These are phyloP conservation scores for Daldinia eschscholtzii DNA, from an alignment of 2,329 filamentous ascomycete species.

Conservation along the genomic window DNA sequence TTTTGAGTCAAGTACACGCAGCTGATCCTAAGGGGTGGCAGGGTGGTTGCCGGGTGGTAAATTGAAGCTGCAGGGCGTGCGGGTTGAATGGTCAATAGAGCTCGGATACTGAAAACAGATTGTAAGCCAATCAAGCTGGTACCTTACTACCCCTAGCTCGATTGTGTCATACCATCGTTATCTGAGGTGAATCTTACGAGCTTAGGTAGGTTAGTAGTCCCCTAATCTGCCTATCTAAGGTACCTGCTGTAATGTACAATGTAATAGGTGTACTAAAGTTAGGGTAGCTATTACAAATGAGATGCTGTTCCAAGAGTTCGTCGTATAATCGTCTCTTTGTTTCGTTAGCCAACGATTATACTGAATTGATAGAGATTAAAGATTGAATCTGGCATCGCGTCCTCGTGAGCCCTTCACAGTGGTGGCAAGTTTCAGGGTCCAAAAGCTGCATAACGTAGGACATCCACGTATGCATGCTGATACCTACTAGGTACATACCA, in stretches of 20 bases:
- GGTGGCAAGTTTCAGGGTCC: conserved; percentile 41
- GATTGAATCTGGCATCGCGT: neutral
- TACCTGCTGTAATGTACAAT: neutral
- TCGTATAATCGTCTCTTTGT: neutral
- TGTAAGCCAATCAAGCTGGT: conserved; percentile 34
- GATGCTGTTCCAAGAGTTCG: neutral
- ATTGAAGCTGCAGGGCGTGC: conserved; percentile 35
- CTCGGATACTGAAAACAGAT: conserved; percentile 20
- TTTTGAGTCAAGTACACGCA: conserved; percentile 35
- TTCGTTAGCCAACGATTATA: neutral
- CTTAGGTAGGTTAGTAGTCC: neutral
- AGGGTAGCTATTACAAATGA: neutral
- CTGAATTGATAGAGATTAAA: neutral
- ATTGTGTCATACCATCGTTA: conserved; percentile 44
- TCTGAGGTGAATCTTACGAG: conserved; percentile 38
- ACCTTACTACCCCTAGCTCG: conserved; percentile 31
- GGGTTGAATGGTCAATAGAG: conserved; percentile 30
- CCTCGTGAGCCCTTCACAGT: neutral
- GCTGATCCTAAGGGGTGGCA: conserved; percentile 24
- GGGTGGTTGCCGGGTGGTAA: conserved; percentile 15
- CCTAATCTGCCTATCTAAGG: neutral
- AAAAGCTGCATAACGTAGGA: conserved; percentile 33
- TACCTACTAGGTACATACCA: neutral
- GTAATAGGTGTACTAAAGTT: neutral
- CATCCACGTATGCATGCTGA: conserved; percentile 29